Conservation (phyloP, 83 land plant genomes). For the Picea abies region DNA sequence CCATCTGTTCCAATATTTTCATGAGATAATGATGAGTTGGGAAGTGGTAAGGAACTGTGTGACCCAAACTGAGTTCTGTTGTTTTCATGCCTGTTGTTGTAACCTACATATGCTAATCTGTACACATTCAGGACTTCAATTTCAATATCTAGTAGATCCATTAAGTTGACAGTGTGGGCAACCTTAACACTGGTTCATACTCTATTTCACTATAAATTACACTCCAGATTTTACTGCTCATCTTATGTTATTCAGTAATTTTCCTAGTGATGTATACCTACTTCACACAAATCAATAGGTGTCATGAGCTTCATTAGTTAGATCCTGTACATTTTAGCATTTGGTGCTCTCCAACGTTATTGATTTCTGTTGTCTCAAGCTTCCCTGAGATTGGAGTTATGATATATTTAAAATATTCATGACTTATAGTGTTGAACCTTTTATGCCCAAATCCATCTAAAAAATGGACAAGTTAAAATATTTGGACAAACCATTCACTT, state of each 20-base stretch:
- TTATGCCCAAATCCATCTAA: background rate
- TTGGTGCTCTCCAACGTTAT: background rate
- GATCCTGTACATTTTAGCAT: background rate
- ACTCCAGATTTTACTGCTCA: background rate
- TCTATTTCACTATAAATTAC: background rate
- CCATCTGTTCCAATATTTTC: background rate
- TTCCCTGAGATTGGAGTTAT: background rate
- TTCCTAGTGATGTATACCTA: background rate
- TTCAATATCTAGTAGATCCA: background rate
- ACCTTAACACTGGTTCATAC: background rate
- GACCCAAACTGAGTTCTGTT: background rate
- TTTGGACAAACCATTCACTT: background rate
- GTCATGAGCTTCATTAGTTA: background rate
- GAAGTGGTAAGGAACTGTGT: background rate
- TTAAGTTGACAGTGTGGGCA: background rate
- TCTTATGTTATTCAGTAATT: background rate
- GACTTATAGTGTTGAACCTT: background rate
- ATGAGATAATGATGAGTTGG: background rate
- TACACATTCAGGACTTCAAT: background rate
- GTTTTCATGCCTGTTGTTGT: background rate
- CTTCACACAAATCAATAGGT: background rate
- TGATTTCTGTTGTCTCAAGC: background rate
- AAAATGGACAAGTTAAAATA: background rate
- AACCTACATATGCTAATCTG: slow-evolving; percentile 3
- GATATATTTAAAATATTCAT: background rate